Base-by-base conservation (phyloP, 352 stramenopile species). In the Phytophthora uliginosa region DNA sequence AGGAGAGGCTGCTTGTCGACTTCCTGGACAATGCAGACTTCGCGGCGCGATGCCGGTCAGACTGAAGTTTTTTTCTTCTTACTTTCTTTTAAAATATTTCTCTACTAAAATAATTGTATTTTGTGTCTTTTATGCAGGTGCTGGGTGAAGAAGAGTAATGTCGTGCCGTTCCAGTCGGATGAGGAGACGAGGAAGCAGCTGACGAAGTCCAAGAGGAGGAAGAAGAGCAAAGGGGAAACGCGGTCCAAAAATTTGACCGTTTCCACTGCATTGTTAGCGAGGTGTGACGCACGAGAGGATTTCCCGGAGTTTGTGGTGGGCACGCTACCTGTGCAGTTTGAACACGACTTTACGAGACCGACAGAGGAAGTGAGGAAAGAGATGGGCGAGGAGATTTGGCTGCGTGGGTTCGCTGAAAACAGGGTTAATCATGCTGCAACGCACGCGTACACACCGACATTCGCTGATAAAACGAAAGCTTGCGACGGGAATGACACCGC, bases 231-330 rank as follows among this genome's bases (percentile, higher is more conserved):
- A 48, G 55, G 3, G 15, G 42, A 59, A 26, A 12, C 33, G 24
- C 56, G 45, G 17, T 48, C 50, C 2, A 72, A 56, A 22, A 67
- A 59, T 3, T 78, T 93, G 62, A 73, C 79, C 9, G 40, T 73
- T 3, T 79, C 84, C 4, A 74, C 79, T 18, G 52, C 63, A 8
- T 61, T 86, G 20, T 52, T 83, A 42, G 51, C 82, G 15, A 56
- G 74, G 48, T 81, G 79, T 6, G 71, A 71, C 6, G 85, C 83
- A 48, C 73, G 53, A 62, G 68, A 77, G 48, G 78, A 85, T 60
- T 84, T 92, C 31, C 85, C 85, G 9, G 69, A 69, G 28, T 92
- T 92, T 74, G 66, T 71, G 15, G 54, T 76, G 22, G 82, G 85
- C 6, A 86, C 85, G 6, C 54, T 92, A 48, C 82, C 83, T 12